These are phyloP conservation scores for Penicillium bialowiezense DNA, from an alignment of 495 filamentous ascomycete species.

Conservation along the genomic window DNA sequence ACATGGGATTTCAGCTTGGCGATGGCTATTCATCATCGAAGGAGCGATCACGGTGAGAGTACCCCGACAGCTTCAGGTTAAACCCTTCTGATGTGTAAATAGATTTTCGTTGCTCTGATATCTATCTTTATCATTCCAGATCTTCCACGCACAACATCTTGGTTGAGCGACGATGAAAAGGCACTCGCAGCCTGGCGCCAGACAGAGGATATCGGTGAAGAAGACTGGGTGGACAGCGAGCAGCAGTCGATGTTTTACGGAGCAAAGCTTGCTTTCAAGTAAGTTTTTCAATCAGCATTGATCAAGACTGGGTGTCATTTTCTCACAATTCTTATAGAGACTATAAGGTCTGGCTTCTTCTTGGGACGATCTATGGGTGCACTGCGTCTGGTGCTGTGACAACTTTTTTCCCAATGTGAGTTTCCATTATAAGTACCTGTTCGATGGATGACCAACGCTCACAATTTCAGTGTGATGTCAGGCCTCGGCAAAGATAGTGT, in stretches of 20 bases:
- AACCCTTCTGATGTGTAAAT: neutral
- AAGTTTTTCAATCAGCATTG: constrained; percentile 61
- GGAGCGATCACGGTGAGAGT: constrained; percentile 34
- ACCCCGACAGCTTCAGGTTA: neutral
- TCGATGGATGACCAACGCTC: neutral
- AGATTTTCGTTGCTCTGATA: constrained; percentile 40
- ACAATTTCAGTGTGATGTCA: constrained; percentile 11
- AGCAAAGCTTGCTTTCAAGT: constrained; percentile 59
- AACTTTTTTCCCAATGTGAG: constrained; percentile 67
- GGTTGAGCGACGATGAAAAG: constrained; percentile 64
- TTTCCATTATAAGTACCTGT: neutral
- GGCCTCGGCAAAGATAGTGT: constrained; percentile 11
- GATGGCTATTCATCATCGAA: constrained; percentile 38
- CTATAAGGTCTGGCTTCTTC: constrained; percentile 14
- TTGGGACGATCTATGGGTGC: constrained; percentile 48
- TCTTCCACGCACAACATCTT: constrained; percentile 66
- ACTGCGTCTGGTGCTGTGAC: constrained; percentile 65
- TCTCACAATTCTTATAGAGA: constrained; percentile 1
- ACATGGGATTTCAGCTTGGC: constrained; percentile 26
- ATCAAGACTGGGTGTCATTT: neutral
- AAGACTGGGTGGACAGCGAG: constrained; percentile 60
- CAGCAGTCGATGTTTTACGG: constrained; percentile 63
- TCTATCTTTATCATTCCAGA: constrained; percentile 66
- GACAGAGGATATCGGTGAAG: constrained; percentile 69
- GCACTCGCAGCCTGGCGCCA: constrained; percentile 62